A percentile compares a stretch with the other conserved stretches of the same genome.
phyloP scores from a whole-genome alignment of 164 flowering plant species.

The Nymphaea colorata region DNA sequence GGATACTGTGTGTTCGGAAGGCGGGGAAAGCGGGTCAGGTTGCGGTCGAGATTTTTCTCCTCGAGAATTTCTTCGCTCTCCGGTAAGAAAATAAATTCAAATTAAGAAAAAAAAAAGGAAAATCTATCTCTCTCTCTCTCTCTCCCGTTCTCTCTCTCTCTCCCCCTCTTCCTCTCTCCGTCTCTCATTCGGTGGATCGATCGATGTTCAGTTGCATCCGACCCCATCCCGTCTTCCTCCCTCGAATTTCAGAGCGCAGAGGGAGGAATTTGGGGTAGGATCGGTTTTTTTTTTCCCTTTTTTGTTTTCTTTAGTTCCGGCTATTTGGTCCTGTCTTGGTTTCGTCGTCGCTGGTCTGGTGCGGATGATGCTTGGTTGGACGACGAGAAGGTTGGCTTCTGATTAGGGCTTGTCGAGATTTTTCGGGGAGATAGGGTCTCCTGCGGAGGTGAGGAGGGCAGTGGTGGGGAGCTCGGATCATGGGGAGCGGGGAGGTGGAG shows the following conservation, averaged over 20 bases:
- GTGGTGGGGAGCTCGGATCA: background rate
- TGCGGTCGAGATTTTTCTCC: no score
- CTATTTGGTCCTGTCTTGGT: no score
- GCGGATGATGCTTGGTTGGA: background rate
- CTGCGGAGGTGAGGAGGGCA: background rate
- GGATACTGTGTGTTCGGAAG: no score
- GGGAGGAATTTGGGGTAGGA: background rate
- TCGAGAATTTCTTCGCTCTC: no score
- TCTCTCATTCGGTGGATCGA: background rate
- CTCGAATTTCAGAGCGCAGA: background rate
- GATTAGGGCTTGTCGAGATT: background rate
- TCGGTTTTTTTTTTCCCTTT: background rate
- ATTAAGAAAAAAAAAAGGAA: no score
- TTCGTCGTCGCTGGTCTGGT: background rate
- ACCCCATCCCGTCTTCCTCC: background rate
- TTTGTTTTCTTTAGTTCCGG: no score
- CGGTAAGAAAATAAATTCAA: no score
- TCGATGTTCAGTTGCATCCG: background rate
- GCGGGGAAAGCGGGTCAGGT: no score
- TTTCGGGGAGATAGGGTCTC: background rate
- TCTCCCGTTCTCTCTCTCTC: background rate
- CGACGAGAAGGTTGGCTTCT: background rate
- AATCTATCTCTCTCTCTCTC: no score
- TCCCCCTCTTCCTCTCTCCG: background rate
- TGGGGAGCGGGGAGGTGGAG: conserved; percentile 10